phyloP scores from a whole-genome alignment of 345 rosid species.

The Boechera divaricarpa region DNA sequence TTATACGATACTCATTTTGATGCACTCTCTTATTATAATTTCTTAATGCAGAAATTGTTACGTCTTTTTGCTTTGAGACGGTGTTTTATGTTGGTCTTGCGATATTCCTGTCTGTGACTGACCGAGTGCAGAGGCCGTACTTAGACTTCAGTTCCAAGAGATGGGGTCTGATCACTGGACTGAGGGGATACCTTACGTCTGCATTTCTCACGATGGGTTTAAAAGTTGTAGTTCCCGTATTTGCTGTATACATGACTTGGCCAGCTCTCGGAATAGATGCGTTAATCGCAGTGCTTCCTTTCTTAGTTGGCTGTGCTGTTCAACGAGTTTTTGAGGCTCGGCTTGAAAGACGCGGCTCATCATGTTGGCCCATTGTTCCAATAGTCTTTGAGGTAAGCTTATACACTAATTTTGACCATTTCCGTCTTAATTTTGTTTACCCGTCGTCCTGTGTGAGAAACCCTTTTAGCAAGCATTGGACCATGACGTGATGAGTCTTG shows the following conservation, averaged over 20 bases:
- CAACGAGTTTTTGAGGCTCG: constrained; percentile 66
- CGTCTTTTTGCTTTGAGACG: constrained; percentile 65
- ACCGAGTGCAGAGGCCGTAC: constrained; percentile 78
- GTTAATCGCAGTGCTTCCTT: constrained; percentile 70
- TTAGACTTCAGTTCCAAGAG: constrained; percentile 80
- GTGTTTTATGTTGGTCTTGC: constrained; percentile 78
- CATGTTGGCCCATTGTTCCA: constrained; percentile 88
- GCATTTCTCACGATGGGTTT: constrained; percentile 67
- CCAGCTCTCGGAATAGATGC: constrained; percentile 71
- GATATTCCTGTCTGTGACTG: constrained; percentile 64
- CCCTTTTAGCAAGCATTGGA: constrained; percentile 15
- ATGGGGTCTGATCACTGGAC: constrained; percentile 89
- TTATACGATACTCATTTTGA: neutral
- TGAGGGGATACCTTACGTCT: constrained; percentile 72
- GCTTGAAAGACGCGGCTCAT: constrained; percentile 62
- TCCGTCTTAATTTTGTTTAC: neutral
- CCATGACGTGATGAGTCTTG: neutral
- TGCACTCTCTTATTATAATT: constrained; percentile 1
- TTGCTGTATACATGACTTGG: constrained; percentile 69
- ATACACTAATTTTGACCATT: neutral
- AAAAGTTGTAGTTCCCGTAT: constrained; percentile 64
- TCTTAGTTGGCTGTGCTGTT: constrained; percentile 71
- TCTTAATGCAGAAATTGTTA: constrained; percentile 63
- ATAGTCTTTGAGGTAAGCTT: constrained; percentile 74
- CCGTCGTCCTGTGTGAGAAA: constrained; percentile 8